Percentiles rank a stretch among this genome's conserved stretches.
These are phyloP conservation scores for Coccomyxa subellipsoidea DNA, from an alignment of 163 green algal species.

Conservation along the genomic window DNA sequence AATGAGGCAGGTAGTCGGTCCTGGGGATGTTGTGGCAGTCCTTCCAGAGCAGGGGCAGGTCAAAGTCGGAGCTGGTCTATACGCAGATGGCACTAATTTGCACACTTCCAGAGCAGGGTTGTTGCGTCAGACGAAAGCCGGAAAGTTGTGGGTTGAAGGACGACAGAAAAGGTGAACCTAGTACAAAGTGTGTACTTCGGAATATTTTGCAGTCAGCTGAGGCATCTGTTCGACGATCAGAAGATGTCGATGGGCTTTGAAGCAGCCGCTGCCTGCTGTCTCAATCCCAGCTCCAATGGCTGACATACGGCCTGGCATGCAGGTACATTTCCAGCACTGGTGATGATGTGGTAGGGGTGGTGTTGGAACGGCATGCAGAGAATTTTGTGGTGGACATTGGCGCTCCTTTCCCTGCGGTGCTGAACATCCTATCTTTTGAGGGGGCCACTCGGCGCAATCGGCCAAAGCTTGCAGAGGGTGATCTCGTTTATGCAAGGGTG, in stretches of 20 bases:
- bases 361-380: constrained; percentile 69
- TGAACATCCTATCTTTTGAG: constrained; percentile 85
- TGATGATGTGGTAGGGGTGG: constrained; percentile 73
- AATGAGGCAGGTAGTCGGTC: constrained; percentile 46
- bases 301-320: background rate
- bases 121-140: constrained; percentile 38
- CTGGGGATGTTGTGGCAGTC: constrained; percentile 51
- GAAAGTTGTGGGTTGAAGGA: constrained; percentile 60
- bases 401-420: constrained; percentile 60
- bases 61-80: constrained; percentile 56
- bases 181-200: background rate
- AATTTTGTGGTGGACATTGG: constrained; percentile 81
- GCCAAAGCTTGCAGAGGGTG: constrained; percentile 66
- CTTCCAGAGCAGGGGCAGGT: constrained; percentile 57
- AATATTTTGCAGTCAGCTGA: no score
- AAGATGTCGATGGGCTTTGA: background rate
- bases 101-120: constrained; percentile 46
- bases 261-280: background rate
- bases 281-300: background rate
- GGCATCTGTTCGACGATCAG: no score
- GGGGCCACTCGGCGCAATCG: constrained; percentile 79
- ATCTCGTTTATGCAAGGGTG: constrained; percentile 77
- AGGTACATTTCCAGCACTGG: constrained; percentile 70
- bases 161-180: constrained; percentile 49
- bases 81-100: constrained; percentile 38